Conservation (phyloP, 2,329 filamentous ascomycete genomes). For the Diaporthe sp. region DNA sequence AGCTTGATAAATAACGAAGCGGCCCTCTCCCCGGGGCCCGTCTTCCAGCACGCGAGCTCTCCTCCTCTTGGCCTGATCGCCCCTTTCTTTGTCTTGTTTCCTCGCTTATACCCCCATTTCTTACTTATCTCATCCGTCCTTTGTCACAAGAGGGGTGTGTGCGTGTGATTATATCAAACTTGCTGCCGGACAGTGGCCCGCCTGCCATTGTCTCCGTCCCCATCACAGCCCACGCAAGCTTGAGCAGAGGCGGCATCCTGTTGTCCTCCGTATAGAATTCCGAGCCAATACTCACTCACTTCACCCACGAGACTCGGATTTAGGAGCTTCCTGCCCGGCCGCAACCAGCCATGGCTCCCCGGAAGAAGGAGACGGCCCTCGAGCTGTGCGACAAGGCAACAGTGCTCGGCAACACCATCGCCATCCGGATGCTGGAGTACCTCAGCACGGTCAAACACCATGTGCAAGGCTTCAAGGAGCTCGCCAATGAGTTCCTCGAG, state of each 20-base stretch:
- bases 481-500: conserved; percentile 77
- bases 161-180: conserved; percentile 16
- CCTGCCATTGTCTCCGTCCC: conserved; percentile 2
- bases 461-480: conserved; percentile 66
- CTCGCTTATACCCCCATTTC: conserved; percentile 22
- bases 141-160: conserved; percentile 1
- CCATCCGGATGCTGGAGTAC: conserved; percentile 75
- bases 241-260: background rate
- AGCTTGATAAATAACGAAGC: conserved; percentile 29
- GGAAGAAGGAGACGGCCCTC: conserved; percentile 50
- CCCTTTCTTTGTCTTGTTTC: conserved; percentile 10
- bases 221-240: background rate
- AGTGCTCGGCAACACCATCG: conserved; percentile 71
- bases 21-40: background rate
- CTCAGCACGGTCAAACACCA: conserved; percentile 67
- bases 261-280: background rate
- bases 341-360: conserved; percentile 41
- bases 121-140: background rate
- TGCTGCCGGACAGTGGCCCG: conserved; percentile 30
- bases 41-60: conserved; percentile 9
- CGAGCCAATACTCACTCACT: too few relatives aligned
- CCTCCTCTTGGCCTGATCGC: conserved; percentile 8
- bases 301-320: background rate
- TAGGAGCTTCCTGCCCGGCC: background rate
- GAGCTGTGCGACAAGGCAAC: conserved; percentile 71